Conservation (phyloP, 73 alveolate species). For the Paramecium bursaria region DNA sequence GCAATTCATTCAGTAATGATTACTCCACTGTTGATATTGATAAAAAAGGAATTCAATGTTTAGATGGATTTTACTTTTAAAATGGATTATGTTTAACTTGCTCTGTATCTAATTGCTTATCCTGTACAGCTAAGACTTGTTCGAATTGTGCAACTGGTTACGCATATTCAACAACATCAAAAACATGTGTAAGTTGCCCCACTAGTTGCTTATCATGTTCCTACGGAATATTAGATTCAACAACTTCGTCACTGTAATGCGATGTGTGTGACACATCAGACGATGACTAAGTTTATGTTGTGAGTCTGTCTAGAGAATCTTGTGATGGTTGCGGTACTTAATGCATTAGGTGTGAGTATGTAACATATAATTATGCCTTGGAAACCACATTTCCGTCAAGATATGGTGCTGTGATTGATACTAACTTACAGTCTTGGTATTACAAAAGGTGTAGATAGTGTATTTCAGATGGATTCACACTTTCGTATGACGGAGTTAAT, state of each 20-base stretch:
- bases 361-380: neutral
- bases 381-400: neutral
- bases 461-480: neutral
- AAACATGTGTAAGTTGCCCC: too few species aligned
- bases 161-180: too few species aligned
- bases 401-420: neutral
- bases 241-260: too few species aligned
- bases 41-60: slow-evolving; percentile 20
- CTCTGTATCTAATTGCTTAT: too few species aligned
- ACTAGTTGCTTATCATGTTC: too few species aligned
- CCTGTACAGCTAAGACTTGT: too few species aligned
- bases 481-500: neutral
- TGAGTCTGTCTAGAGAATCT: neutral
- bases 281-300: too few species aligned
- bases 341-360: slow-evolving; percentile 54
- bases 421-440: neutral
- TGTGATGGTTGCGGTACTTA: slow-evolving; percentile 27
- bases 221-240: too few species aligned
- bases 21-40: slow-evolving; percentile 1
- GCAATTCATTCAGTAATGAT: neutral
- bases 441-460: slow-evolving; percentile 43
- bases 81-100: neutral
- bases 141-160: too few species aligned
- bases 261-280: too few species aligned
- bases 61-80: neutral